Base-by-base conservation (phyloP, 805 yeast genomes). In the Candida alai region DNA sequence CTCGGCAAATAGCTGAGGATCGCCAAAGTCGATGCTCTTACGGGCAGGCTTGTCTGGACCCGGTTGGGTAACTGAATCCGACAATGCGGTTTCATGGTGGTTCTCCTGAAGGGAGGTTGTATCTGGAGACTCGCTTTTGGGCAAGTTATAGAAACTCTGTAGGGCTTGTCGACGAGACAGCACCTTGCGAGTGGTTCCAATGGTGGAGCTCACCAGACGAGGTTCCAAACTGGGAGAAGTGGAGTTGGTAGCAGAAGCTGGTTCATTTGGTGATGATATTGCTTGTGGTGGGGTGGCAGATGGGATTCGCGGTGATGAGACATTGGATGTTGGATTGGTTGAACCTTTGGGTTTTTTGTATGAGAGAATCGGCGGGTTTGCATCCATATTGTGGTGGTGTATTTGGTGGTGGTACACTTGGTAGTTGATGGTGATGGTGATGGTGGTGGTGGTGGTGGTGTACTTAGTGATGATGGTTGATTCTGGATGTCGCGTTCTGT, bases 111-210 rank as follows among this genome's bases (percentile, higher is more conserved):
- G n/a, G n/a, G n/a, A n/a, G n/a, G n/a, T n/a, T n/a, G n/a, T n/a
- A n/a, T n/a, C n/a, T n/a, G n/a, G 40, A n/a, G n/a, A 35, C 24
- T 45, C 47, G 19, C 44, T 40, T 13, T 41, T 43, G 30, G 54
- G 56, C 14, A 66, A 37, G 30, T 60, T 57, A 39, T 66, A 66
- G 43, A 63, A 66, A 24, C 63, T 68, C 40, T 66, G 70, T 4
- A 66, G 50, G 10, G 70, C 70, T 42, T 58, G 60, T 16, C 73
- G 51, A 34, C 70, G 45, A 1, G 61, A 49, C 63, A 56, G 64
- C 2, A 64, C 56, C 32, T 56, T 63, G n/a, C 68, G 40, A 4
- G 49, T 33, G 11, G 34, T 39, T 12, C 23, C 6, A 16, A 3
- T 24, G 28, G 19, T 26, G 10, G 19, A 6, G 30, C n/a, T 15